Conservation (phyloP, 1,284 basidiomycete genomes). For the Apiotrichum veenhuisii region DNA sequence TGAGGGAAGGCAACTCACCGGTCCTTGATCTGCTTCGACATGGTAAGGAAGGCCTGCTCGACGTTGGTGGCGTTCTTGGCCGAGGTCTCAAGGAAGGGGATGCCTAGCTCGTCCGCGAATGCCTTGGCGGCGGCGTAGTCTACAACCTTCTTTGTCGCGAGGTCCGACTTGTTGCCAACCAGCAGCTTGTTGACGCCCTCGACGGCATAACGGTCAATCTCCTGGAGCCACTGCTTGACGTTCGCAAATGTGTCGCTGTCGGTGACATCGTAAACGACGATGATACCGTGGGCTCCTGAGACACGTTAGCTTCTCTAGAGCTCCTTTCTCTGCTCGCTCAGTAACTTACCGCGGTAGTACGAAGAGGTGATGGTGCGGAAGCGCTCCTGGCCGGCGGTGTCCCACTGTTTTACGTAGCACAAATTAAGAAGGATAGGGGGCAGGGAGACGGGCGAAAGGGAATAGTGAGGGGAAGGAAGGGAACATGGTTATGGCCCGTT, state of each 20-base stretch:
- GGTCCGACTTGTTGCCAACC: conserved; percentile 97
- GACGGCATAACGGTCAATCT: conserved; percentile 98
- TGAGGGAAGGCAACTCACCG: conserved; percentile 46
- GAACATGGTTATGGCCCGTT: conserved; percentile 2
- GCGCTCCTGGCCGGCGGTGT: conserved; percentile 95
- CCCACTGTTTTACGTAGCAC: conserved; percentile 64
- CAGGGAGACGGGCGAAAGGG: conserved; percentile 16
- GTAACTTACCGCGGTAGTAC: conserved; percentile 67
- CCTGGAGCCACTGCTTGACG: conserved; percentile 99
- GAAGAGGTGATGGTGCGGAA: conserved; percentile 97
- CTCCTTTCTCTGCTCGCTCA: not conserved
- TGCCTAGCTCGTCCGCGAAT: conserved; percentile 90
- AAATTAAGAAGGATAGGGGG: conserved; percentile 15
- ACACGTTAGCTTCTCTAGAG: not conserved
- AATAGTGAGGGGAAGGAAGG: conserved; percentile 16
- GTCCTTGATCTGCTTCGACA: conserved; percentile 99
- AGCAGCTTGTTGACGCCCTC: conserved; percentile 98
- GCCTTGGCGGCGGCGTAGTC: conserved; percentile 98
- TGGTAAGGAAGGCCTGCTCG: conserved; percentile 98
- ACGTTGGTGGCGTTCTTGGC: conserved; percentile 99
- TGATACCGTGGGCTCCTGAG: conserved; percentile 85
- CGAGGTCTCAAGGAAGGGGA: conserved; percentile 97
- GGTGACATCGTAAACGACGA: conserved; percentile 99
- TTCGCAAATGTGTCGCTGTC: conserved; percentile 86
- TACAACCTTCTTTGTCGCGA: conserved; percentile 98